These are phyloP conservation scores for Heritiera littoralis DNA, from an alignment of 345 rosid species.

Conservation along the genomic window DNA sequence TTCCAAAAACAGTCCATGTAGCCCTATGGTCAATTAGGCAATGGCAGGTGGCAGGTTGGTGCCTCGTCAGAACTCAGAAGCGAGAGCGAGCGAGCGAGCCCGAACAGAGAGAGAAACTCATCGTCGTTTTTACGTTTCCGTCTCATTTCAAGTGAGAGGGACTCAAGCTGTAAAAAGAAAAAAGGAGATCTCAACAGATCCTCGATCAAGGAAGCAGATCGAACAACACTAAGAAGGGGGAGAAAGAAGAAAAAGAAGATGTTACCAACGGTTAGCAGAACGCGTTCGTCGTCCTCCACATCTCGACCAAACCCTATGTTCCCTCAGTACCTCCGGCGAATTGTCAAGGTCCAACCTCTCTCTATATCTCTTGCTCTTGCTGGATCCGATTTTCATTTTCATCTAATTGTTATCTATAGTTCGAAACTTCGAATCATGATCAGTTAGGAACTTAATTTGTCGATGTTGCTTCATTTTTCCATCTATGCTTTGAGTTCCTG, in stretches of 20 bases:
- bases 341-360: conserved; percentile 71
- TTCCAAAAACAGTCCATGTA: neutral
- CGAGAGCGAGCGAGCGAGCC: neutral
- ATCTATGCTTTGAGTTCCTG: neutral
- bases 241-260: conserved; percentile 35
- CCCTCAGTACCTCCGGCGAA: conserved; percentile 92
- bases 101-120: neutral
- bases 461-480: neutral
- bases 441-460: neutral
- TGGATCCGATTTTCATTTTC: conserved; percentile 39
- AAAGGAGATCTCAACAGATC: conserved; percentile 36
- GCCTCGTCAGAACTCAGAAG: conserved; percentile 9
- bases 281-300: conserved; percentile 71
- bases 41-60: conserved; percentile 2
- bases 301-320: conserved; percentile 68
- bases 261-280: conserved; percentile 83
- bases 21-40: neutral
- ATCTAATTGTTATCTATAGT: conserved; percentile 2
- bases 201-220: conserved; percentile 27
- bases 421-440: conserved; percentile 17
- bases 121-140: conserved; percentile 33
- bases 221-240: conserved; percentile 20
- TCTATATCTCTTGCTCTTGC: conserved; percentile 15
- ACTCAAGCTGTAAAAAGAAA: neutral
- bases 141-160: conserved; percentile 17